These are phyloP conservation scores for Golubevia pallescens DNA, from an alignment of 1,284 basidiomycete species.

Conservation along the genomic window DNA sequence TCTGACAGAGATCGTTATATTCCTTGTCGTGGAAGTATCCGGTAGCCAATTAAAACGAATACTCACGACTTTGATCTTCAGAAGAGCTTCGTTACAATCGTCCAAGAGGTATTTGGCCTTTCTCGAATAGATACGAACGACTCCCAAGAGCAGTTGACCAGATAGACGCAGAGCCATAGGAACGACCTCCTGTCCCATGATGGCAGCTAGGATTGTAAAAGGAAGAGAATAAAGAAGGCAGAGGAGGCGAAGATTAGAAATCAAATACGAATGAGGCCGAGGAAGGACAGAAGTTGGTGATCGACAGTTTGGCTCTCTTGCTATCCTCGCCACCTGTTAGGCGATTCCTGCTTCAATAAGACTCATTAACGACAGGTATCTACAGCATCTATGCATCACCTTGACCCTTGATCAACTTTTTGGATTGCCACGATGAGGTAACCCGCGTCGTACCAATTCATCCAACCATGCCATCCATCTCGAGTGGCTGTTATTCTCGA, in stretches of 20 bases:
- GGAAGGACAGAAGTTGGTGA: conserved; percentile 13
- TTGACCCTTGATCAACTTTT: too few relatives aligned
- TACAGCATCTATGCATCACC: too few relatives aligned
- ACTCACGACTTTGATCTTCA: conserved; percentile 90
- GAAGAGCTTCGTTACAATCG: conserved; percentile 93
- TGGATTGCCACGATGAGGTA: too few relatives aligned
- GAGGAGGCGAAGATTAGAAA: too few relatives aligned
- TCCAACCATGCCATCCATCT: too few relatives aligned
- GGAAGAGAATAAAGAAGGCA: not conserved
- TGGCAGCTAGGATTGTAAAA: conserved; percentile 50
- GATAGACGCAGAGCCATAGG: conserved; percentile 90
- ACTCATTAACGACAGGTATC: too few relatives aligned
- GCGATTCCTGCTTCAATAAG: not conserved
- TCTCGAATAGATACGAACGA: conserved; percentile 94
- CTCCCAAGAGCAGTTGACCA: conserved; percentile 91
- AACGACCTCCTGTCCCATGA: conserved; percentile 78
- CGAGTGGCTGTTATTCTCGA: too few relatives aligned
- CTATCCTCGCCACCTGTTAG: conserved; percentile 1
- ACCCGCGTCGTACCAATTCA: too few relatives aligned
- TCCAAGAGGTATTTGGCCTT: conserved; percentile 97
- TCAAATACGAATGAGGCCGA: too few relatives aligned
- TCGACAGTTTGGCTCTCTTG: conserved; percentile 10
- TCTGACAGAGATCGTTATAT: not conserved
- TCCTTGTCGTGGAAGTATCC: conserved; percentile 5
- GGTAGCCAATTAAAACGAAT: conserved; percentile 11